Percentiles rank a stretch among this genome's conserved stretches.
Evolutionary conservation across 139 green algal genomes (phyloP).

Genomic region (Tetratostichococcus sp.): DNA sequence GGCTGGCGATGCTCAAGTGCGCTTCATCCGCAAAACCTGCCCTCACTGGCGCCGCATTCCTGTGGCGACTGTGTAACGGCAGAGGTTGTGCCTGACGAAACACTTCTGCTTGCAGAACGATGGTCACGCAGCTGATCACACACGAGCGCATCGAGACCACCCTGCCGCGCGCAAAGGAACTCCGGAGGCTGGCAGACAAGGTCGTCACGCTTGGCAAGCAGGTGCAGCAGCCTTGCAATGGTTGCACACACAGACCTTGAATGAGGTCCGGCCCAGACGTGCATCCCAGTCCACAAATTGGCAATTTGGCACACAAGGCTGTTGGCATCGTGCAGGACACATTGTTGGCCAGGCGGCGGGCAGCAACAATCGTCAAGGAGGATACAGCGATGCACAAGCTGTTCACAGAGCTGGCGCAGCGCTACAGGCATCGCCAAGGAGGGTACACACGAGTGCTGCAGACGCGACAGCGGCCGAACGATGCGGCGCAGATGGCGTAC

Average conservation of each 20-base stretch:
- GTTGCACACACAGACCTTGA: neutral
- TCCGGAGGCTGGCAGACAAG: constrained; percentile 75
- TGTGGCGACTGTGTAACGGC: too few species aligned
- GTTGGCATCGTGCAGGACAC: constrained; percentile 71
- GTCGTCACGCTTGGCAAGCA: constrained; percentile 80
- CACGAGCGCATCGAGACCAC: constrained; percentile 94
- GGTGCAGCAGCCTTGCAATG: constrained; percentile 30
- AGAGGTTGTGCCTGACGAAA: neutral
- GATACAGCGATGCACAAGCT: constrained; percentile 81
- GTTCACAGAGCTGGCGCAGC: constrained; percentile 74
- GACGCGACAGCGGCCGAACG: constrained; percentile 53
- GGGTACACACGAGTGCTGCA: constrained; percentile 87
- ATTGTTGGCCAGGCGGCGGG: constrained; percentile 42
- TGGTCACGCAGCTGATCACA: constrained; percentile 90
- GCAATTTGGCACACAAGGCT: too few species aligned
- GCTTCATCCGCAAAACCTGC: neutral
- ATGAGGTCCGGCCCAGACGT: too few species aligned
- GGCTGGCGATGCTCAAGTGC: constrained; percentile 56
- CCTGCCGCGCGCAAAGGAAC: constrained; percentile 75
- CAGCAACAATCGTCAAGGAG: constrained; percentile 60
- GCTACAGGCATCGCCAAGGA: constrained; percentile 79
- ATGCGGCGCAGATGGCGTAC: constrained; percentile 83
- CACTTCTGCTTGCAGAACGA: constrained; percentile 61
- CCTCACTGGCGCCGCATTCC: too few species aligned
- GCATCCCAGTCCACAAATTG: too few species aligned